These are phyloP conservation scores for Durio zibethinus DNA, from an alignment of 345 rosid species.

Conservation along the genomic window DNA sequence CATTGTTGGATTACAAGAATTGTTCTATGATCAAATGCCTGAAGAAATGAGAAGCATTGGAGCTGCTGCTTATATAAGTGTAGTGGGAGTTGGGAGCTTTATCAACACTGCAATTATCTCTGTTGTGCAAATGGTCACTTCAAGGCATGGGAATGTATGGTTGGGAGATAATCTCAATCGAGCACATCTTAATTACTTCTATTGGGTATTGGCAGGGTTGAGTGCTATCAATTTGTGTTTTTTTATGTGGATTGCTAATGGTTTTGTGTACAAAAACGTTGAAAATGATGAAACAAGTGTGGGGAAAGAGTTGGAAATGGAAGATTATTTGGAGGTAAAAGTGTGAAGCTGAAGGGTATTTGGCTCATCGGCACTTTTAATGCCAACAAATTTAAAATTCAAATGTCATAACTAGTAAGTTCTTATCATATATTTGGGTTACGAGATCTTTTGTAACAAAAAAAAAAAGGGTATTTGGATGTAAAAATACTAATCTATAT, in stretches of 20 bases:
- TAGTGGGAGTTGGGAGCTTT: conserved; percentile 76
- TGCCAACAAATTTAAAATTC: too few relatives aligned
- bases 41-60: conserved; percentile 79
- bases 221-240: conserved; percentile 55
- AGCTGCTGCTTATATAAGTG: conserved; percentile 65
- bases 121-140: conserved; percentile 43
- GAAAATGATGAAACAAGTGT: conserved; percentile 4
- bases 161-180: conserved; percentile 63
- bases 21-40: conserved; percentile 92
- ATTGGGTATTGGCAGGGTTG: conserved; percentile 67
- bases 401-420: too few relatives aligned
- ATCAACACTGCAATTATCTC: conserved; percentile 55
- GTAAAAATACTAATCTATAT: not conserved
- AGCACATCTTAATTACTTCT: conserved; percentile 58
- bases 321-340: not conserved
- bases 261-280: conserved; percentile 68
- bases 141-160: conserved; percentile 48
- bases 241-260: conserved; percentile 46
- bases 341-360: conserved; percentile 10
- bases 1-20: conserved; percentile 75
- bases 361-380: too few relatives aligned
- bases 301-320: not conserved
- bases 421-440: too few relatives aligned
- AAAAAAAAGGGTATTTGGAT: not conserved
- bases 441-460: too few relatives aligned